Evolutionary conservation across 2,329 filamentous ascomycete genomes (phyloP), one percentile per base, ranked within the genome.

Genomic region (Huntiella moniliformis): DNA sequence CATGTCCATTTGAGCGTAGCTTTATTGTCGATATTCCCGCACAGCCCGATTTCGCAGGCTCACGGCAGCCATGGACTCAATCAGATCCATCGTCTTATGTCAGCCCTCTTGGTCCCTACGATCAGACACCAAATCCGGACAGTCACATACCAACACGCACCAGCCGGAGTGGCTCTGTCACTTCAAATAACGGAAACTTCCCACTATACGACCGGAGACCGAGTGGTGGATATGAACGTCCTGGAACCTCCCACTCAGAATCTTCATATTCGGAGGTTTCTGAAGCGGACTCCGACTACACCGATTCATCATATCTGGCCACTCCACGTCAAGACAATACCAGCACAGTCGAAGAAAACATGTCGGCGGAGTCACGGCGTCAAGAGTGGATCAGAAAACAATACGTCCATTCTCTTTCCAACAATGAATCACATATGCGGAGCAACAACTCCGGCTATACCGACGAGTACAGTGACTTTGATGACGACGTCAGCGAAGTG

Each of bases 1-100:
- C 77, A 38, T 94, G 86, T 58, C 87, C 87, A 0, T 94, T 95
- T 58, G 71, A 78, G 55, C 71, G 85, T 50, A 71, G 72, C 3
- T 92, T 92, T 54, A 78, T 74, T 0, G 76, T 88, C 8, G 71
- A 79, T 43, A 63, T 91, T 13, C 83, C 83, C 0, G 76, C 82
- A 54, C 67, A 71, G 47, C 77, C 78, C 4, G 28, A 42, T 8
- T 6, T 31, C 12, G 17, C 18, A 15, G 36, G 35, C 17, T 35
- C 33, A 12, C 40, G 44, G 15, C 47, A 46, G 7, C 16, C 40
- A 36, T 49, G 44, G 47, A 28, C 40, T 13, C 44, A 39, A 8
- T 43, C 44, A 34, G 44, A 46, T 10, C 12, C 15, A 10, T 37
- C 45, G 4, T 36, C 47, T 13, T 49, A 39, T 22, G 39, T 49